phyloP scores from a whole-genome alignment of 2,329 filamentous ascomycete species.

The Metarhizium rileyi region DNA sequence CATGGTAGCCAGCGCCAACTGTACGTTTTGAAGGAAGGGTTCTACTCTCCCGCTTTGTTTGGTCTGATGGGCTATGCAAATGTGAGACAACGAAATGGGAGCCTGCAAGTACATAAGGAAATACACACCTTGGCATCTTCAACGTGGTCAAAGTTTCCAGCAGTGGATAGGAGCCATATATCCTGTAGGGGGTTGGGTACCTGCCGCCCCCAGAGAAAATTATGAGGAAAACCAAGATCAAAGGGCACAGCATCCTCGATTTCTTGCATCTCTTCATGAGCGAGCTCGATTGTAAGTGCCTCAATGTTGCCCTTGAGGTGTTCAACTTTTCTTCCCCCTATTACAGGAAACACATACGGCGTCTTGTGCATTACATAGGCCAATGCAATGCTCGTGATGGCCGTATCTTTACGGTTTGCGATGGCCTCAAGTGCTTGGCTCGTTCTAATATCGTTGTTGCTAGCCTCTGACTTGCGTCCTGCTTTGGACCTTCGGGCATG shows the following conservation, averaged over 20 bases:
- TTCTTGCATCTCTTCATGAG: conserved; percentile 51
- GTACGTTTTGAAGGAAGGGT: conserved; percentile 19
- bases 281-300: conserved; percentile 51
- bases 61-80: conserved; percentile 30
- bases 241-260: conserved; percentile 55
- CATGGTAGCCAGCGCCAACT: conserved; percentile 23
- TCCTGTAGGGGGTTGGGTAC: conserved; percentile 28
- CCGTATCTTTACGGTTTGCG: conserved; percentile 30
- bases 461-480: conserved; percentile 30
- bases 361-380: conserved; percentile 67
- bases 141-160: conserved; percentile 42
- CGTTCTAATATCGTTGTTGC: conserved; percentile 42
- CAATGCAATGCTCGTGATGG: conserved; percentile 45
- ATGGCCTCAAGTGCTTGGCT: conserved; percentile 40
- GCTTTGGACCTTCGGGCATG: conserved; percentile 23
- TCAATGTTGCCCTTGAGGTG: conserved; percentile 63
- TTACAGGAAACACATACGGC: conserved; percentile 63
- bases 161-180: conserved; percentile 35
- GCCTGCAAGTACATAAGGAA: not conserved
- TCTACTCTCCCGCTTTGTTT: conserved; percentile 32
- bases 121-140: conserved; percentile 25
- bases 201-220: conserved; percentile 40
- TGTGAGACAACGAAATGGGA: not conserved
- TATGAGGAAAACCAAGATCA: conserved; percentile 57
- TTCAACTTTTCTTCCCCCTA: conserved; percentile 59